Conservation (phyloP, 202 grass and related monocot genomes). For the Setaria viridis region DNA sequence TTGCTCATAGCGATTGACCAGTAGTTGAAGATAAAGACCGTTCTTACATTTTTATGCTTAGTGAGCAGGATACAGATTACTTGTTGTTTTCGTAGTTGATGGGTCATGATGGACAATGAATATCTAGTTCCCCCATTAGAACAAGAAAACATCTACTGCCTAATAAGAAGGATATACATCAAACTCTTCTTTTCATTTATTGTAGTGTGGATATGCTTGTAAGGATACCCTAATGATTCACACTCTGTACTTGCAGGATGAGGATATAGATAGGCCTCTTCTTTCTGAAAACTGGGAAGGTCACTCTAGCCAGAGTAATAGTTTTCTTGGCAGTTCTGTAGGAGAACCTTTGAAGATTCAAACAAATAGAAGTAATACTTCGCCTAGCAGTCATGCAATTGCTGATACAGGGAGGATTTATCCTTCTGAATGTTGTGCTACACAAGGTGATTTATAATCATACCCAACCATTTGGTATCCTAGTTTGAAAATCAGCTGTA, state of each 20-base stretch:
- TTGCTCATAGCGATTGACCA: background rate
- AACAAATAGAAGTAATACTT: slow-evolving; percentile 67
- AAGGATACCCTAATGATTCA: background rate
- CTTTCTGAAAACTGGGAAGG: slow-evolving; percentile 57
- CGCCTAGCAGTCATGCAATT: slow-evolving; percentile 52
- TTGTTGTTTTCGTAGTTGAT: background rate
- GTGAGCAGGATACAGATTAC: background rate
- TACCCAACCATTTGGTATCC: slow-evolving; percentile 12
- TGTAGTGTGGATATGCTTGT: slow-evolving; percentile 11
- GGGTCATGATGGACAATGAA: background rate
- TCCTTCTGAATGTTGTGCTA: slow-evolving; percentile 46
- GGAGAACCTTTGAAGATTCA: slow-evolving; percentile 66
- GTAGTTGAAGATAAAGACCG: background rate
- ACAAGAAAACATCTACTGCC: background rate
- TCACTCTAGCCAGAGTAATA: slow-evolving; percentile 45
- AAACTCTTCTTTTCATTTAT: slow-evolving; percentile 4
- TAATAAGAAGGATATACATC: slow-evolving; percentile 8
- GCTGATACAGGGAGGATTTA: slow-evolving; percentile 52
- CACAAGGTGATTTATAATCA: slow-evolving; percentile 58
- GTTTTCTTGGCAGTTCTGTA: slow-evolving; percentile 47
- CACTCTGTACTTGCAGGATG: slow-evolving; percentile 56
- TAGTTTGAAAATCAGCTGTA: background rate
- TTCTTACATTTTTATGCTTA: background rate
- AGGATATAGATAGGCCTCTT: slow-evolving; percentile 80
- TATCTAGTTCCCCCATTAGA: background rate